phyloP scores from a whole-genome alignment of 495 filamentous ascomycete species.

The Aspergillus ellipticus region DNA sequence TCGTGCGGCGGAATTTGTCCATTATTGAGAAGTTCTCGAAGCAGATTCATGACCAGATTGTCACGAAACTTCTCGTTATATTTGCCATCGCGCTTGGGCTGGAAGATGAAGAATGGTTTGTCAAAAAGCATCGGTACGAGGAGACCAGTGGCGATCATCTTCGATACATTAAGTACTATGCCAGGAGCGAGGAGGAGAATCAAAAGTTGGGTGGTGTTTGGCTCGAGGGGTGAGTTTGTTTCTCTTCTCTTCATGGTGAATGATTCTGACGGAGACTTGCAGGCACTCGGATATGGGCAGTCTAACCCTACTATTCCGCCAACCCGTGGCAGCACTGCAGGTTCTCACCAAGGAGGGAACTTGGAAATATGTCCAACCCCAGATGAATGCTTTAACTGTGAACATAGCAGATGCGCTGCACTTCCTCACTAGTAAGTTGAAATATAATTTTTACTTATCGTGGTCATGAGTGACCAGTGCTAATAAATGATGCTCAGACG shows the following conservation, averaged over 20 bases:
- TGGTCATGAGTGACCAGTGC: no score
- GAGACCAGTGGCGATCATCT: constrained; percentile 43
- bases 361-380: constrained; percentile 30
- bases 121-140: constrained; percentile 49
- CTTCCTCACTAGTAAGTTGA: constrained; percentile 30
- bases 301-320: constrained; percentile 52
- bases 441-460: no score
- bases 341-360: constrained; percentile 29
- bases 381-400: constrained; percentile 39
- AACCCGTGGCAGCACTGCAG: constrained; percentile 54
- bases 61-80: constrained; percentile 40
- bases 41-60: constrained; percentile 44
- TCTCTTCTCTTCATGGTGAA: not conserved
- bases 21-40: constrained; percentile 48
- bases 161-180: constrained; percentile 53
- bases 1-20: constrained; percentile 33
- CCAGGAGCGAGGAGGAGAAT: constrained; percentile 43
- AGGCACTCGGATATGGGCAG: constrained; percentile 53
- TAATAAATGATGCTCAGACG: constrained; percentile 12
- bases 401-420: constrained; percentile 48
- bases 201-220: constrained; percentile 38
- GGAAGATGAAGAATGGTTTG: constrained; percentile 49
- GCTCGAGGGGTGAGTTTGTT: constrained; percentile 23
- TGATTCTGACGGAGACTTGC: not conserved
- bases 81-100: constrained; percentile 37